Evolutionary conservation across 495 filamentous ascomycete genomes (phyloP), one percentile per base, ranked within the genome.

Genomic region (Talaromyces proteolyticus): DNA sequence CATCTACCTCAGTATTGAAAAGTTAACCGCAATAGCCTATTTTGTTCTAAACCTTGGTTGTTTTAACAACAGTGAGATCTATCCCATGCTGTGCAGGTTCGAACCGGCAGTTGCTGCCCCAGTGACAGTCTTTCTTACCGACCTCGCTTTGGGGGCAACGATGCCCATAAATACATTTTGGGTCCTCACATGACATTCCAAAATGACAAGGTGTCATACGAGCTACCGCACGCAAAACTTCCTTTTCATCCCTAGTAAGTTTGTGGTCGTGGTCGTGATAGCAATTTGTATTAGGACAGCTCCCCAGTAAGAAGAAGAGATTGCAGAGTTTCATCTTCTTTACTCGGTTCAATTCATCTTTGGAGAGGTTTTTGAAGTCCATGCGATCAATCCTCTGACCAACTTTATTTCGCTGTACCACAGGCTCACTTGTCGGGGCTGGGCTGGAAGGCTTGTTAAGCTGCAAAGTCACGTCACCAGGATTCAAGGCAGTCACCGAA

Each of bases 131-230:
- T 53, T 71, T 76, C 55, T 65, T 72, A 6, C 75, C 74, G 10
- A 64, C 61, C 40, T 73, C 68, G 44, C 69, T 73, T 49, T 74
- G 65, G 12, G 74, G 73, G 46, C 74, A 77, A 47, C 75, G 72
- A 60, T 95, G 90, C 14, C 90, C 89, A 57, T 93, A 94, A 42
- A 91, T 91, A 66, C 90, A 95, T 47, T 87, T 82, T 0, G 80
- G 67, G 38, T 84, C 81, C 26, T 86, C 81, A 60, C 90, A 95
- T 16, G 81, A 77, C 56, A 85, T 76, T 3, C 88, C 87, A 55
- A 80, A 81, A 4, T 75, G 72, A 66, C 90, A 95, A 8, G 88
- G 89, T 34, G 87, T 89, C 71, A 91, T 78, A 26, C 89, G 79
- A 19, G 88, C 81, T 42, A 93, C 76, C 39, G 83, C 80, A 2